Conservation (phyloP, 2,329 filamentous ascomycete species). For the Pezicula rhizophila region DNA sequence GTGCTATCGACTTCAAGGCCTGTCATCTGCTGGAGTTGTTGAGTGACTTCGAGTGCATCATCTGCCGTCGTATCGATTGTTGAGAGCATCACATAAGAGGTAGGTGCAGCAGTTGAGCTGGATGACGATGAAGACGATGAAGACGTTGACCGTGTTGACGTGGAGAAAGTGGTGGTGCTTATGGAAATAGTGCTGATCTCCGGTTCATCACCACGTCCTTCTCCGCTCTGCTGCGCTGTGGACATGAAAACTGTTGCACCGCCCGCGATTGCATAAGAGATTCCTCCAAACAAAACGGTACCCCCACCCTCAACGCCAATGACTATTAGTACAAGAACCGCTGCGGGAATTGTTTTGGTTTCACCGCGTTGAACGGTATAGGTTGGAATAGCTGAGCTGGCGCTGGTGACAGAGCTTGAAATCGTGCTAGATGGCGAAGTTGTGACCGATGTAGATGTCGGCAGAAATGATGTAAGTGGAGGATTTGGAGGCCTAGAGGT, state of each 20-base stretch:
- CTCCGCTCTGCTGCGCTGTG: background rate
- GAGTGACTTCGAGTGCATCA: background rate
- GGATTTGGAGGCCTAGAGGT: background rate
- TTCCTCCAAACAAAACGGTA: background rate
- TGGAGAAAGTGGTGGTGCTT: background rate
- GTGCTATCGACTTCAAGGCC: background rate
- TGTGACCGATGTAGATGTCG: too few species aligned
- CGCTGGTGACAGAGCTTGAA: background rate
- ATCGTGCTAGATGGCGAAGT: background rate
- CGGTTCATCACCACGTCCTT: background rate
- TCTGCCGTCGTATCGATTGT: background rate
- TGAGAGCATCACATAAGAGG: background rate
- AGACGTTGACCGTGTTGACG: background rate
- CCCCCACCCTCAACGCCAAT: background rate
- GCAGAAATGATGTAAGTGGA: too few species aligned
- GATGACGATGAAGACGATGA: background rate
- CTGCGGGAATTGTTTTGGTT: background rate
- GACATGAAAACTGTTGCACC: background rate
- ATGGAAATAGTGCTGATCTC: background rate
- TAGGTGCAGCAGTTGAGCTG: background rate
- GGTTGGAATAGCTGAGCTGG: background rate
- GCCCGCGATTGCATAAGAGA: background rate
- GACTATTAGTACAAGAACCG: background rate
- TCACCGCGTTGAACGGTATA: background rate
- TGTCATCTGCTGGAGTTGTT: background rate